Conservation (phyloP, 352 stramenopile genomes). For the Phytopythium helicoides region DNA sequence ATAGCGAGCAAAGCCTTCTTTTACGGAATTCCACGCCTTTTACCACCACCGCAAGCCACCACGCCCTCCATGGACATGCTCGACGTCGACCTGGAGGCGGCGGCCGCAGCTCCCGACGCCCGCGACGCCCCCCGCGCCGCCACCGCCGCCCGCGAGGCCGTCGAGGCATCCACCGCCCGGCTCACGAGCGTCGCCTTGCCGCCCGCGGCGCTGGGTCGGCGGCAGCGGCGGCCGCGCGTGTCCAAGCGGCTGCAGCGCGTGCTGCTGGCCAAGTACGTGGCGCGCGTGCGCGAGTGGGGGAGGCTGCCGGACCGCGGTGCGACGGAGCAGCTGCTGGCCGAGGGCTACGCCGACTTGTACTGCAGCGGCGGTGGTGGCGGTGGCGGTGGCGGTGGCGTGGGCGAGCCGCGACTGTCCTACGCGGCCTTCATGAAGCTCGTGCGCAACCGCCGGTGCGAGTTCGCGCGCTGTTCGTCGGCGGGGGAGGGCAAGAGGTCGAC, state of each 20-base stretch:
- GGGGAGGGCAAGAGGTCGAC: conserved; percentile 9
- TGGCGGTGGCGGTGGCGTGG: conserved; percentile 53
- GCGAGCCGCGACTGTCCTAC: conserved; percentile 56
- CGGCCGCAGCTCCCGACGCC: background rate
- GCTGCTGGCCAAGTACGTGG: conserved; percentile 59
- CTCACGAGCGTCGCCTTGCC: no score
- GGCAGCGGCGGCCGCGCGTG: conserved; percentile 36
- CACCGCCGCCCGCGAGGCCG: background rate
- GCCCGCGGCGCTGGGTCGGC: background rate
- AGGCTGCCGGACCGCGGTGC: conserved; percentile 39
- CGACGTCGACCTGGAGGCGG: background rate
- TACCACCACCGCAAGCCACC: no score
- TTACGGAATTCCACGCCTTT: no score
- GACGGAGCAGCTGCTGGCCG: conserved; percentile 62
- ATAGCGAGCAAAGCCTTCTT: no score
- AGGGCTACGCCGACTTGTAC: conserved; percentile 72
- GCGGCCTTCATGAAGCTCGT: conserved; percentile 64
- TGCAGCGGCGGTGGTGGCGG: no score
- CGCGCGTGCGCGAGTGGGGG: conserved; percentile 47
- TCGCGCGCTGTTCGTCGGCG: conserved; percentile 18
- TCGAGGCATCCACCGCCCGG: background rate
- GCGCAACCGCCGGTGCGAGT: conserved; percentile 59
- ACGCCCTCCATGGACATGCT: conserved; percentile 3
- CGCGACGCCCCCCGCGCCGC: background rate
- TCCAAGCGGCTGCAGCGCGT: conserved; percentile 58